Evolutionary conservation across 257 asterid genomes (phyloP).

Genomic region (Lycium ferocissimum): DNA sequence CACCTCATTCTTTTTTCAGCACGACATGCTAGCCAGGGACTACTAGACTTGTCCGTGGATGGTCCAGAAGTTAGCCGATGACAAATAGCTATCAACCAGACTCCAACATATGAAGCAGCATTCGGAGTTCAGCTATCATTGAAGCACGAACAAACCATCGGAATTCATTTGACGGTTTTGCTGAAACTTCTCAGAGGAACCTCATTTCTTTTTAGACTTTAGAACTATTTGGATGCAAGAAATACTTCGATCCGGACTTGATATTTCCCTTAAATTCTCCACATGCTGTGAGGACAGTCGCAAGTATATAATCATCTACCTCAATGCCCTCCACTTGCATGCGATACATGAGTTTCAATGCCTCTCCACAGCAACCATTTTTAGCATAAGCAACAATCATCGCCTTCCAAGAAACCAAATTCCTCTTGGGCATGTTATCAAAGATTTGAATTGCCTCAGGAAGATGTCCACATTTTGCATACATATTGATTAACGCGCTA

Average conservation of each 20-base stretch:
- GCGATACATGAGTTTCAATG: constrained; percentile 74
- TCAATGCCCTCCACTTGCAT: constrained; percentile 82
- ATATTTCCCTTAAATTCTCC: constrained; percentile 62
- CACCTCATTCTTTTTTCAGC: neutral
- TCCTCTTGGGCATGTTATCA: constrained; percentile 79
- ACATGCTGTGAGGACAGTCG: constrained; percentile 76
- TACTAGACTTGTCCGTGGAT: neutral
- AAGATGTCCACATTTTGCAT: constrained; percentile 80
- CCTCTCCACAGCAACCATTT: constrained; percentile 78
- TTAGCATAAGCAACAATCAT: constrained; percentile 80
- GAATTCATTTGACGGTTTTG: neutral
- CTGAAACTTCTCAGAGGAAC: neutral
- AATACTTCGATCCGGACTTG: constrained; percentile 41
- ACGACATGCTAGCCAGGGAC: neutral
- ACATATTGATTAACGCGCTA: constrained; percentile 92
- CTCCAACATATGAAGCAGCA: neutral
- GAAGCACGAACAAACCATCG: neutral
- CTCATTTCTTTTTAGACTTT: constrained; percentile 4
- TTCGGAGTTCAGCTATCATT: neutral
- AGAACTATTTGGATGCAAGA: constrained; percentile 42
- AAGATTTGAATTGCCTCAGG: constrained; percentile 80
- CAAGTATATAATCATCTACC: constrained; percentile 65
- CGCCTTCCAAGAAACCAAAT: constrained; percentile 77
- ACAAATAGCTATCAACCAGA: neutral
- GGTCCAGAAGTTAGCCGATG: neutral